These are phyloP conservation scores for Zanthoxylum bungeanum DNA, from an alignment of 345 rosid genomes.

Conservation along the genomic window DNA sequence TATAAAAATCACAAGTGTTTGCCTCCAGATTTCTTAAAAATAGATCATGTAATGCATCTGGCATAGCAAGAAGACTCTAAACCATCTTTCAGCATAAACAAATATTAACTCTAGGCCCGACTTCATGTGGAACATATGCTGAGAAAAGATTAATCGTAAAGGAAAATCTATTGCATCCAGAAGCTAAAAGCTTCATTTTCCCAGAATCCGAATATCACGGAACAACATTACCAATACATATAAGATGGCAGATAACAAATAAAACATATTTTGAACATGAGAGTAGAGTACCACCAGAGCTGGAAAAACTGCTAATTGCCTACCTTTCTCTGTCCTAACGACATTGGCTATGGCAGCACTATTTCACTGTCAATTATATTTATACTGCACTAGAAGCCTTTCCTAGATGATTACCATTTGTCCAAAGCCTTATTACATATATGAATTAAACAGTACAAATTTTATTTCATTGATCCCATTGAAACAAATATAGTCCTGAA, in stretches of 20 bases:
- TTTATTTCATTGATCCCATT: background rate
- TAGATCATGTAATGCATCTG: background rate
- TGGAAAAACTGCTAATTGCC: background rate
- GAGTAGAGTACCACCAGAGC: background rate
- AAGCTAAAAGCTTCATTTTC: conserved; percentile 5
- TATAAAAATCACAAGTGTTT: background rate
- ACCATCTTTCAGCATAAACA: background rate
- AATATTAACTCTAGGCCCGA: background rate
- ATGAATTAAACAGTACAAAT: background rate
- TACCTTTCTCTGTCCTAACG: background rate
- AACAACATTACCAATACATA: background rate
- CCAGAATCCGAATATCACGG: background rate
- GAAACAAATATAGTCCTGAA: background rate
- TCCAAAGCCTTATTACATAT: background rate
- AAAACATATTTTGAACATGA: background rate
- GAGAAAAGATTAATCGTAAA: background rate
- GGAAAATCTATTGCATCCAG: background rate
- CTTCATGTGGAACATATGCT: background rate
- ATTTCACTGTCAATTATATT: background rate
- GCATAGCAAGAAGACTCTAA: background rate
- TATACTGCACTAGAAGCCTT: background rate
- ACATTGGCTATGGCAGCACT: background rate
- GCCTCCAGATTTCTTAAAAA: background rate
- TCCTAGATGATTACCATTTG: background rate
- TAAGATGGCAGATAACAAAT: background rate